Base-by-base conservation (phyloP, 108 stramenopile species). In the Cyclotella cryptica region DNA sequence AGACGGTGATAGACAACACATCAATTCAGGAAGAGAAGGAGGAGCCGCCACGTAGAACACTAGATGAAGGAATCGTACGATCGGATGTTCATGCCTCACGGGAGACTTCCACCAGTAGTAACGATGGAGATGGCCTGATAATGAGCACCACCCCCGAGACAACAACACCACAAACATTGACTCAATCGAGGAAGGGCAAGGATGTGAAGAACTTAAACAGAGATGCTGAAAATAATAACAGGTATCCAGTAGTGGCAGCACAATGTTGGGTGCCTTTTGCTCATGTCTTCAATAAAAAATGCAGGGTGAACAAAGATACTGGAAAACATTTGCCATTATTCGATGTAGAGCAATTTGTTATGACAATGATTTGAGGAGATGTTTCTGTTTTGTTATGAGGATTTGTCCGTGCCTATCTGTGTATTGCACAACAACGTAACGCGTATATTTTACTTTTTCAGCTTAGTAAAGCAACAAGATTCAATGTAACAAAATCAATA, bases 201-300 rank as follows among this genome's bases (percentile, higher is more conserved):
- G 12, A 24, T 22, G 8, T 21, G 12, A 1, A 57, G 55, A 57
- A 4, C 2, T 6, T 35, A 5, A 5, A 2, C 35, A 6, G 35
- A 35, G 35, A 35, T 35, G 35, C 35, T 35, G 6, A 35, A 35
- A 35, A 35, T 35, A 35, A 5, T 6, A 35, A 35, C 4, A 35
- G 2, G 35, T 6, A 2, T 35, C 6, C 35, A 57, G 55, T 24
- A 8, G 55, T 57, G 24, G 30, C 60, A 61, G 17, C 11, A 0
- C 27, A 46, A n/a, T 78, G 77, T 29, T 78, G 77, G 77, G 49
- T 78, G 9, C 77, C 77, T 26, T 78, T 78, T 65, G 61, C 77
- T 8, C 64, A 71, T 42, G 47, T 78, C 21, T 41, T 78, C 17
- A 51, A 70, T 54, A 51, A 29, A 43, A 41, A 51, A 11, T 78